A percentile compares a stretch with the other conserved stretches of the same genome.
Evolutionary conservation across 129 eudicot genomes (phyloP).

Genomic region (Heracleum sosnowskyi): DNA sequence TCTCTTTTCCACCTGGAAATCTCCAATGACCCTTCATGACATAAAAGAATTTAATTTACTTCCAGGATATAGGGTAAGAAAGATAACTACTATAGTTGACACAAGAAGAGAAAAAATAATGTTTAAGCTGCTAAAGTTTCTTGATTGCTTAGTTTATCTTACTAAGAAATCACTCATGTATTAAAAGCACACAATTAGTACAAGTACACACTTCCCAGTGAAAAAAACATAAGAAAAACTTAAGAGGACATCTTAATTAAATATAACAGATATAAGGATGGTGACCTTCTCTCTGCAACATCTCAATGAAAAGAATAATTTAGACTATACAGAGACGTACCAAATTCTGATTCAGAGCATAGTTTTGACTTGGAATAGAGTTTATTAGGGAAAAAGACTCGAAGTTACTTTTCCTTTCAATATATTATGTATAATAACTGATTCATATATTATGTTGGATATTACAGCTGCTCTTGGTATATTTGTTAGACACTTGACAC

Average conservation of each 20-base stretch:
- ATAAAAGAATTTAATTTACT: constrained; percentile 3
- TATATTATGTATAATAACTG: background rate
- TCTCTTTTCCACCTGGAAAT: constrained; percentile 98
- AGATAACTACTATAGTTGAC: background rate
- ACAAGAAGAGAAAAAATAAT: background rate
- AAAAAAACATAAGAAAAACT: background rate
- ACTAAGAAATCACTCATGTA: background rate
- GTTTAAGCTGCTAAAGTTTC: background rate
- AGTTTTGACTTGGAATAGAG: background rate
- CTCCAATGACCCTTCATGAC: constrained; percentile 92
- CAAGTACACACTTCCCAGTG: background rate
- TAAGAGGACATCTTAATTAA: background rate
- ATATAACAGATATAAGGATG: background rate
- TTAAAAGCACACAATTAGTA: background rate
- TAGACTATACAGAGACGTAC: background rate
- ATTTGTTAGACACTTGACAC: background rate
- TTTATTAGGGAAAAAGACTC: background rate
- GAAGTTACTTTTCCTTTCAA: background rate
- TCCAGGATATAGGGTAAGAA: background rate
- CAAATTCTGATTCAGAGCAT: background rate
- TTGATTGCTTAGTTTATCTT: background rate
- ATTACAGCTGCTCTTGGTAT: background rate
- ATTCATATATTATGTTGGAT: background rate
- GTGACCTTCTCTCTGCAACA: background rate
- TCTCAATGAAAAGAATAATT: background rate